Percentiles rank a stretch among this genome's conserved stretches.
Conservation (phyloP, 345 rosid genomes). For the Crucihimalaya himalaica region DNA sequence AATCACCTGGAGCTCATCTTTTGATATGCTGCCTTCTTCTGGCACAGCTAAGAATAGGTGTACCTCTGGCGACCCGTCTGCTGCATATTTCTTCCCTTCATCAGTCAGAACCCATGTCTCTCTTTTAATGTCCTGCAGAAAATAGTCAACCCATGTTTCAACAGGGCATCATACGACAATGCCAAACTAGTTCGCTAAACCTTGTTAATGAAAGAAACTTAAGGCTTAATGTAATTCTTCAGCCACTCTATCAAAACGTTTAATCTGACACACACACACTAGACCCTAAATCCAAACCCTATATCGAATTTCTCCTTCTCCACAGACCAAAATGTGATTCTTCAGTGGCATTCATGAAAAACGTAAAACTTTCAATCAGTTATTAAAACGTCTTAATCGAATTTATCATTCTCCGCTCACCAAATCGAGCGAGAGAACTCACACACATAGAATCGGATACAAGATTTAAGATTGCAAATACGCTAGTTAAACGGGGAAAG, state of each 20-base stretch:
- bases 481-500: background rate
- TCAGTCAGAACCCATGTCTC: constrained; percentile 79
- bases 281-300: no score
- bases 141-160: constrained; percentile 13
- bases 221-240: background rate
- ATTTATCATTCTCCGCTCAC: background rate
- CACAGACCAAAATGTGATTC: background rate
- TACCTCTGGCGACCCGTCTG: constrained; percentile 79
- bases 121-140: constrained; percentile 64
- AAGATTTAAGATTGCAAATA: background rate
- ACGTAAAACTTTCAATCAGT: background rate
- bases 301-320: no score
- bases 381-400: background rate
- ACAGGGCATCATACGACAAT: background rate
- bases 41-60: constrained; percentile 79
- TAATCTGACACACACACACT: no score
- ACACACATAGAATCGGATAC: background rate
- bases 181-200: background rate
- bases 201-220: background rate
- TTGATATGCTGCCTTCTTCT: constrained; percentile 60
- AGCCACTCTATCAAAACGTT: no score
- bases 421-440: background rate
- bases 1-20: constrained; percentile 73
- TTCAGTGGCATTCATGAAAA: background rate
- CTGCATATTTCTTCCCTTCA: constrained; percentile 77